These are phyloP conservation scores for Tetradesmus lagerheimii DNA, from an alignment of 139 green algal species.

Conservation along the genomic window DNA sequence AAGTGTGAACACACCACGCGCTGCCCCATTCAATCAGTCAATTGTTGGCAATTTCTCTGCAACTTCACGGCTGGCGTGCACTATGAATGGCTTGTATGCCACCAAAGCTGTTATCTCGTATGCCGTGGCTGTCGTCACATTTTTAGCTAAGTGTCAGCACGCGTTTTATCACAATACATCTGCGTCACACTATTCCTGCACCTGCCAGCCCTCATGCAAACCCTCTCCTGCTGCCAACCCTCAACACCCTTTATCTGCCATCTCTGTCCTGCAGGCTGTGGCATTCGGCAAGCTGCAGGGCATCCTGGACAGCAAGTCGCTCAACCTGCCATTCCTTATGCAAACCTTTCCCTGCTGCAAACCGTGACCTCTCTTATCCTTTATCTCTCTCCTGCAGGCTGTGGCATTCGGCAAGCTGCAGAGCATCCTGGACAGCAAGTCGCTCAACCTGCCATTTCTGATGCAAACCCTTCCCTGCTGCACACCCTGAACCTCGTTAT, in stretches of 20 bases:
- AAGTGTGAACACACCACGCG: too few species aligned
- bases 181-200: too few species aligned
- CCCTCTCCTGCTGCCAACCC: not conserved
- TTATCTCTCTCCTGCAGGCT: slow-evolving; percentile 52
- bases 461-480: not conserved
- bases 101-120: too few species aligned
- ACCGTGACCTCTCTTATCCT: not conserved
- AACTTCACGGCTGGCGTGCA: too few species aligned
- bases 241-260: not conserved
- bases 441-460: slow-evolving; percentile 74
- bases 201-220: slow-evolving; percentile 62
- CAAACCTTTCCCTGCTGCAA: not conserved
- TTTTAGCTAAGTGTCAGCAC: too few species aligned
- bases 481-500: not conserved
- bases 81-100: too few species aligned
- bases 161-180: too few species aligned
- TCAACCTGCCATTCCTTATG: slow-evolving; percentile 70
- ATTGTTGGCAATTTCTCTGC: too few species aligned
- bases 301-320: slow-evolving; percentile 69
- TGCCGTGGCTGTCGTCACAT: too few species aligned
- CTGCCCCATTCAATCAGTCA: too few species aligned
- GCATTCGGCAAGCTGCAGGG: slow-evolving; percentile 95
- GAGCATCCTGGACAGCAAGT: slow-evolving; percentile 73
- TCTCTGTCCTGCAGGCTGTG: slow-evolving; percentile 64
- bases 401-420: slow-evolving; percentile 94